These are phyloP conservation scores for Tylopilus cervinicoccineus DNA, from an alignment of 768 basidiomycete species.

Conservation along the genomic window DNA sequence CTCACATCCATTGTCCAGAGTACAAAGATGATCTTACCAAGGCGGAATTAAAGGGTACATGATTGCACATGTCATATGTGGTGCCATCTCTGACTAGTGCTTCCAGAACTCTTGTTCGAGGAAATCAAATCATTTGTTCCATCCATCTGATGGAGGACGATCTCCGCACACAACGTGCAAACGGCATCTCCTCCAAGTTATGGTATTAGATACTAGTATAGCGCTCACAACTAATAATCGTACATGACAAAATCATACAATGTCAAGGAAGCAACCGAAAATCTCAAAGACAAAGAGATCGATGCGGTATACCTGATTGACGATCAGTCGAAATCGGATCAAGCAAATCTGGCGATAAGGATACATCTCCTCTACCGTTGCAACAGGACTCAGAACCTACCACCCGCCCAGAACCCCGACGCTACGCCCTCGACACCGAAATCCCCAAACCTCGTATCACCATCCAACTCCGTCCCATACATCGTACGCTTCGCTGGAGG, in stretches of 20 bases:
- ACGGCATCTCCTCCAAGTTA: neutral
- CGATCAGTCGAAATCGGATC: constrained; percentile 8
- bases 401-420: constrained; percentile 63
- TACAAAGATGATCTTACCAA: constrained; percentile 75
- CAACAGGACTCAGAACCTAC: constrained; percentile 34
- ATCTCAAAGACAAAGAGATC: constrained; percentile 1
- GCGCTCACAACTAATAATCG: constrained; percentile 11
- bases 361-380: neutral
- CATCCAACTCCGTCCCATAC: constrained; percentile 82
- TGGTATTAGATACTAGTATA: neutral
- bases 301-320: constrained; percentile 7
- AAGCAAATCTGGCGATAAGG: constrained; percentile 7
- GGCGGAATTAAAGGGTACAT: constrained; percentile 60
- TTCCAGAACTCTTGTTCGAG: constrained; percentile 65
- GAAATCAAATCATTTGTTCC: constrained; percentile 79
- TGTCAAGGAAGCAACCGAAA: neutral
- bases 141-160: constrained; percentile 41
- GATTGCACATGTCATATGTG: neutral
- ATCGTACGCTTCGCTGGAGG: constrained; percentile 62
- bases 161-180: neutral
- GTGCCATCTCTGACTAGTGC: constrained; percentile 6
- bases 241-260: constrained; percentile 23
- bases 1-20: constrained; percentile 33
- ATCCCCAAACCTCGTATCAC: constrained; percentile 80
- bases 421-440: constrained; percentile 78